phyloP scores from a whole-genome alignment of 2,329 filamentous ascomycete species.

The Cytospora schulzeri region DNA sequence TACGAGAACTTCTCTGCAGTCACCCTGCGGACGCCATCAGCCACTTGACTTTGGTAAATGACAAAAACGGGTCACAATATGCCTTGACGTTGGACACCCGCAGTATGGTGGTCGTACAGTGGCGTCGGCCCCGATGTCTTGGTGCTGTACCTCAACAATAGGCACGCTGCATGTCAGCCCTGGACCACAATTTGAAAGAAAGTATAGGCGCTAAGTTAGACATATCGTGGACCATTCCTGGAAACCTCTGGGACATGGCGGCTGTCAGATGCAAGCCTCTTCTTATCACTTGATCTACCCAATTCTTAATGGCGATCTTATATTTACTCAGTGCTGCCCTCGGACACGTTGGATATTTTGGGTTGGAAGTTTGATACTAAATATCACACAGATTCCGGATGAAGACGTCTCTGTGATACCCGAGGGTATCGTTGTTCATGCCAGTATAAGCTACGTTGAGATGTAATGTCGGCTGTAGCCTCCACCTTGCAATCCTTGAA shows the following conservation, averaged over 20 bases:
- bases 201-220: neutral
- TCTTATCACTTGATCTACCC: slow-evolving; percentile 40
- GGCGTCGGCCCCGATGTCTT: slow-evolving; percentile 14
- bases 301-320: slow-evolving; percentile 23
- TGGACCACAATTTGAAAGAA: neutral
- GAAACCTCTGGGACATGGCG: slow-evolving; percentile 10
- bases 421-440: too few relatives aligned
- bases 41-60: neutral
- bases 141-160: slow-evolving; percentile 15
- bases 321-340: neutral
- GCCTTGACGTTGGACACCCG: neutral
- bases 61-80: too few relatives aligned
- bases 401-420: too few relatives aligned
- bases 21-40: neutral
- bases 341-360: neutral
- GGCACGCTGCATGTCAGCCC: slow-evolving; percentile 17
- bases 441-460: too few relatives aligned
- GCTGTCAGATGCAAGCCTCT: slow-evolving; percentile 17
- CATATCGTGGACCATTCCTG: neutral
- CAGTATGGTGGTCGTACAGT: neutral
- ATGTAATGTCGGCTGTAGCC: too few relatives aligned
- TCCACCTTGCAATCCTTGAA: too few relatives aligned
- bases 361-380: neutral
- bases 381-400: neutral
- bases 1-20: neutral